A percentile compares a stretch with the other conserved stretches of the same genome.
phyloP scores from a whole-genome alignment of 2,329 filamentous ascomycete species.

The Fusarium sp. region DNA sequence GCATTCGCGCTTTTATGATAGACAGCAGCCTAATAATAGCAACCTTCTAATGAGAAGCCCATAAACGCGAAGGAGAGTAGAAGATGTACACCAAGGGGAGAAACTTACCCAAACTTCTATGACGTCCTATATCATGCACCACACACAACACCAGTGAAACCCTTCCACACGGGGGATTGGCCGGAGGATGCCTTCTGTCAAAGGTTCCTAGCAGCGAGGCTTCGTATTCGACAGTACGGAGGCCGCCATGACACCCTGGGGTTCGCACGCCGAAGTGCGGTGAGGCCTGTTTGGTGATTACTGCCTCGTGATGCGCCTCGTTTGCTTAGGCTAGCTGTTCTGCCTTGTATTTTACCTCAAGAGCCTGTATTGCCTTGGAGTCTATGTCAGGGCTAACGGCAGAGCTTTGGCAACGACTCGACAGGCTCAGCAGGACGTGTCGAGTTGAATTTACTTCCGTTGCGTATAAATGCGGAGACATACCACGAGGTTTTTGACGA shows the following conservation, averaged over 20 bases:
- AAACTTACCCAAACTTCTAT: neutral
- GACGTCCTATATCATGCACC: neutral
- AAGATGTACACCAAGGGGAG: neutral
- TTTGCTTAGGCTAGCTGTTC: neutral
- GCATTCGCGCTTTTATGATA: neutral
- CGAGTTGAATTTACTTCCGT: neutral
- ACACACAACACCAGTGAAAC: neutral
- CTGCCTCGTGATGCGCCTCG: neutral
- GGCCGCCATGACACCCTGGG: neutral
- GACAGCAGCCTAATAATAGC: neutral
- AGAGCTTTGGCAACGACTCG: neutral
- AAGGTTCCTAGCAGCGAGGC: neutral
- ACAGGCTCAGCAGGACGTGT: too few species aligned
- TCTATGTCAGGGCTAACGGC: neutral
- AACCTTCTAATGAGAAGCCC: neutral
- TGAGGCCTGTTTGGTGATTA: neutral
- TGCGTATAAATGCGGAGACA: neutral
- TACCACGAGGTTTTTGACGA: neutral
- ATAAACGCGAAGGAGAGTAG: neutral
- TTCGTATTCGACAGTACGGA: neutral
- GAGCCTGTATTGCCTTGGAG: neutral
- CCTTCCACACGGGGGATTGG: neutral
- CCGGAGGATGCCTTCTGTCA: neutral
- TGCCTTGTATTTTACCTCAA: neutral
- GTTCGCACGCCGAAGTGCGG: constrained; percentile 16